Evolutionary conservation across 345 rosid genomes (phyloP).

Genomic region (Boechera divaricarpa): DNA sequence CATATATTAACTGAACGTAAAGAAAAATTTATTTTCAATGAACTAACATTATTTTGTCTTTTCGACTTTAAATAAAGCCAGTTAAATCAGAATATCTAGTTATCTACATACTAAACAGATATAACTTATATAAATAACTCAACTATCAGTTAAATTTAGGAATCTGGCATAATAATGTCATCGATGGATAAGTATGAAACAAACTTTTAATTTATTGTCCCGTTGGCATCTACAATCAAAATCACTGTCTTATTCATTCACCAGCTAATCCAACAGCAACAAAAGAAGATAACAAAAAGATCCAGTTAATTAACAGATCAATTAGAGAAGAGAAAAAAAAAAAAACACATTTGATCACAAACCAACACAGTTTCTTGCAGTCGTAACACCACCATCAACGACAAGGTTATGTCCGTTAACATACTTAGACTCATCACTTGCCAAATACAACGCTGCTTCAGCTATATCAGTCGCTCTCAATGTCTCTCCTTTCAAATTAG

Average conservation of each 20-base stretch:
- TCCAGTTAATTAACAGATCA: slow-evolving; percentile 25
- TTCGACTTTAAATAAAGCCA: too few species aligned
- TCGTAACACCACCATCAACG: slow-evolving; percentile 84
- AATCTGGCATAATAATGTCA: not conserved
- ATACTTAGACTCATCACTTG: slow-evolving; percentile 83
- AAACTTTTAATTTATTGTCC: not conserved
- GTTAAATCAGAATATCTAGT: too few species aligned
- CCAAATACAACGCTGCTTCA: slow-evolving; percentile 80
- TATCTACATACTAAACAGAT: too few species aligned
- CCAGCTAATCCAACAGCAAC: slow-evolving; percentile 25
- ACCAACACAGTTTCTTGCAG: slow-evolving; percentile 78
- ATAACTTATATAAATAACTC: not conserved
- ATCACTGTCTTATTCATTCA: slow-evolving; percentile 30
- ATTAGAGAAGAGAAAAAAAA: not conserved
- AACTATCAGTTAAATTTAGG: not conserved
- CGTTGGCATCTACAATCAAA: slow-evolving; percentile 17
- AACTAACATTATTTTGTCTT: too few species aligned
- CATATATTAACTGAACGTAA: too few species aligned
- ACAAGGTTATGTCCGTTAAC: slow-evolving; percentile 90
- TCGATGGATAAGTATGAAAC: not conserved
- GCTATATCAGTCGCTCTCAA: slow-evolving; percentile 74
- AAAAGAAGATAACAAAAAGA: not conserved
- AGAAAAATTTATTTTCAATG: too few species aligned
- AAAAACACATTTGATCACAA: slow-evolving; percentile 48
- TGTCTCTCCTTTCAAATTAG: slow-evolving; percentile 62